phyloP scores from a whole-genome alignment of 371 early-diverging fungal genomes.

The Mycotypha africana region DNA sequence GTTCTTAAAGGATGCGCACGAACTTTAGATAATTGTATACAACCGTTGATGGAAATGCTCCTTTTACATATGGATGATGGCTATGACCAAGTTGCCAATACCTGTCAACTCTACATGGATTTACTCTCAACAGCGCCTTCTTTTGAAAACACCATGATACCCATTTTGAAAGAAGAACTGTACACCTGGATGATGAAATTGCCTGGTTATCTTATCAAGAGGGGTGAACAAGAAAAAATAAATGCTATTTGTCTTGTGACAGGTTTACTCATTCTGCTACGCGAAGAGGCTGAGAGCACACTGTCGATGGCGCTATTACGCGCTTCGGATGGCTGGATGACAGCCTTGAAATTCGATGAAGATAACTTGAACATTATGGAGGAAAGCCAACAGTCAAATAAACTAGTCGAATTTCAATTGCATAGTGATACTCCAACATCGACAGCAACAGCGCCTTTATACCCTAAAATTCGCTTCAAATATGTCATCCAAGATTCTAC shows the following conservation, averaged over 20 bases:
- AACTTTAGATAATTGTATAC: constrained; percentile 33
- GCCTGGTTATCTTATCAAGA: constrained; percentile 38
- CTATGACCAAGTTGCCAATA: constrained; percentile 28
- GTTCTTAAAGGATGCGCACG: constrained; percentile 32
- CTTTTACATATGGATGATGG: constrained; percentile 44
- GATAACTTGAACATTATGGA: constrained; percentile 37
- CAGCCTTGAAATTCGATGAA: constrained; percentile 39
- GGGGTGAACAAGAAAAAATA: constrained; percentile 38
- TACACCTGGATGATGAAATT: constrained; percentile 31
- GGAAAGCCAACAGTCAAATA: constrained; percentile 13
- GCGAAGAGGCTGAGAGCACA: constrained; percentile 26
- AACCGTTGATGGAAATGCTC: constrained; percentile 38
- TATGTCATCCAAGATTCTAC: constrained; percentile 34
- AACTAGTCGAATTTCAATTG: constrained; percentile 19
- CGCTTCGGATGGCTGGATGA: constrained; percentile 38
- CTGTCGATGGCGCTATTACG: constrained; percentile 24
- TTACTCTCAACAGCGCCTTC: constrained; percentile 3
- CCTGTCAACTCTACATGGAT: constrained; percentile 21
- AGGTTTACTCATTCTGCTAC: constrained; percentile 41
- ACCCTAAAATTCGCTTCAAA: constrained; percentile 43
- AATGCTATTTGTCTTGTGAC: constrained; percentile 32
- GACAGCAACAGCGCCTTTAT: constrained; percentile 14
- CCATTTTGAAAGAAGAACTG: constrained; percentile 40
- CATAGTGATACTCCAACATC: background rate
- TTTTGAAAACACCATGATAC: constrained; percentile 19